Conservation (phyloP, 2,329 filamentous ascomycete genomes). For the Apiospora malaysiana region DNA sequence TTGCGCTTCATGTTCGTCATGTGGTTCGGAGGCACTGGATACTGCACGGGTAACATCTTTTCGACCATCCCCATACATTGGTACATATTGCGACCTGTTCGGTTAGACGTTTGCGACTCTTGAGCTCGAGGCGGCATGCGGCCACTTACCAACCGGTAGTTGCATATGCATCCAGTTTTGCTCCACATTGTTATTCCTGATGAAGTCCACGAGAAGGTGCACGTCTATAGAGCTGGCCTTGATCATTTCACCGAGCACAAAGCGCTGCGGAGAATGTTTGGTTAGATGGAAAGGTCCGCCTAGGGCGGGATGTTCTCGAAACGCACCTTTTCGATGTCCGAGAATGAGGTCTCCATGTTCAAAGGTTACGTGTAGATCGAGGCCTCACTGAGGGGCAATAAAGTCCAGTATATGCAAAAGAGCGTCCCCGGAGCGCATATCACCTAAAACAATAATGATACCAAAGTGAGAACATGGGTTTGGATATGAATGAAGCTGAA, state of each 20-base stretch:
- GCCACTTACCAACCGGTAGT: conserved; percentile 50
- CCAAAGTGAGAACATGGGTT: conserved; percentile 8
- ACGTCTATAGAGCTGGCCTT: conserved; percentile 60
- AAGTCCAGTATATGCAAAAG: conserved; percentile 11
- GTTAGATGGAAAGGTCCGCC: neutral
- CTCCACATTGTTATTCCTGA: conserved; percentile 47
- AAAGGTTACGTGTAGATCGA: neutral
- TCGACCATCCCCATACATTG: conserved; percentile 51
- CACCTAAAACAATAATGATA: conserved; percentile 5
- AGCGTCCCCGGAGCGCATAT: conserved; percentile 12
- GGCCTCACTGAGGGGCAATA: conserved; percentile 11
- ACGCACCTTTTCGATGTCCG: conserved; percentile 58
- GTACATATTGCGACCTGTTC: conserved; percentile 52
- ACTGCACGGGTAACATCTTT: conserved; percentile 44
- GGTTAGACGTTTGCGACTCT: conserved; percentile 32
- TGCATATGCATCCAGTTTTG: conserved; percentile 57
- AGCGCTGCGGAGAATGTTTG: conserved; percentile 50
- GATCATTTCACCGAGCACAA: conserved; percentile 63
- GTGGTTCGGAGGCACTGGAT: conserved; percentile 36
- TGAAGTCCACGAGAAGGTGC: conserved; percentile 51
- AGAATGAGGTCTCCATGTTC: conserved; percentile 54
- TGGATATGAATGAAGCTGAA: neutral
- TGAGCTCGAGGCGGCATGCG: neutral
- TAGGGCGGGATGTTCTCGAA: conserved; percentile 28
- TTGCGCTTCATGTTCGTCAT: conserved; percentile 43